Evolutionary conservation across 371 early-diverging fungal genomes (phyloP).

Genomic region (Nematocida ironsii): DNA sequence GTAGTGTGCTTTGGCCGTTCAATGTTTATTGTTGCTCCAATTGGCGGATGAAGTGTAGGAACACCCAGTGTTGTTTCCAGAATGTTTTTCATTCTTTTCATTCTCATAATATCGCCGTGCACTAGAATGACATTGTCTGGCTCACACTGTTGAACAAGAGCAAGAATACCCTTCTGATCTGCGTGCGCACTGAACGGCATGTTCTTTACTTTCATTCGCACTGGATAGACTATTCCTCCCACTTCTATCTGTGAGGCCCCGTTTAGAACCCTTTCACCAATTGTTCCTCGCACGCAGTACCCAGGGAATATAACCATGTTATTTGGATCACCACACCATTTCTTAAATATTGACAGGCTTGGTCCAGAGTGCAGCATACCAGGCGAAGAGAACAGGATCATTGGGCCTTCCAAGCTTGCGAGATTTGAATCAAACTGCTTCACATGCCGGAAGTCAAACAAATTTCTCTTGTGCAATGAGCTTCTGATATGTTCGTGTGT

Average conservation of each 20-base stretch:
- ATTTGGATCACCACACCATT: constrained; percentile 80
- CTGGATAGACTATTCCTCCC: constrained; percentile 80
- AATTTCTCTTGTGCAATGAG: constrained; percentile 76
- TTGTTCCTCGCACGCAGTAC: constrained; percentile 86
- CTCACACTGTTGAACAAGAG: constrained; percentile 90
- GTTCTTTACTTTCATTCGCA: constrained; percentile 87
- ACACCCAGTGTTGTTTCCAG: constrained; percentile 78
- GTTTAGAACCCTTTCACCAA: constrained; percentile 87
- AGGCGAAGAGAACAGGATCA: constrained; percentile 88
- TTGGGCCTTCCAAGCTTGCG: constrained; percentile 75
- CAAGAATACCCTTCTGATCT: constrained; percentile 91
- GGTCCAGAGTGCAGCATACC: constrained; percentile 76
- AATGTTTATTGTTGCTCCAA: constrained; percentile 19
- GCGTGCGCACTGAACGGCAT: constrained; percentile 99
- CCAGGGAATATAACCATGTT: constrained; percentile 79
- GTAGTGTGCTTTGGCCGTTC: constrained; percentile 2
- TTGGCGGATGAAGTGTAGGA: constrained; percentile 76
- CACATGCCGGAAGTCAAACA: constrained; percentile 88
- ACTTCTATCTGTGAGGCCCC: constrained; percentile 86
- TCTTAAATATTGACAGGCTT: constrained; percentile 78
- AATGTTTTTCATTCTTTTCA: constrained; percentile 85
- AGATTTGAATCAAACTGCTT: constrained; percentile 76
- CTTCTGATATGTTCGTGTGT: constrained; percentile 85
- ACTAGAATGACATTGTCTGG: constrained; percentile 90
- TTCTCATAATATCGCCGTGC: constrained; percentile 95